Base-by-base conservation (phyloP, 108 stramenopile species). In the Skeletonema tropicum region DNA sequence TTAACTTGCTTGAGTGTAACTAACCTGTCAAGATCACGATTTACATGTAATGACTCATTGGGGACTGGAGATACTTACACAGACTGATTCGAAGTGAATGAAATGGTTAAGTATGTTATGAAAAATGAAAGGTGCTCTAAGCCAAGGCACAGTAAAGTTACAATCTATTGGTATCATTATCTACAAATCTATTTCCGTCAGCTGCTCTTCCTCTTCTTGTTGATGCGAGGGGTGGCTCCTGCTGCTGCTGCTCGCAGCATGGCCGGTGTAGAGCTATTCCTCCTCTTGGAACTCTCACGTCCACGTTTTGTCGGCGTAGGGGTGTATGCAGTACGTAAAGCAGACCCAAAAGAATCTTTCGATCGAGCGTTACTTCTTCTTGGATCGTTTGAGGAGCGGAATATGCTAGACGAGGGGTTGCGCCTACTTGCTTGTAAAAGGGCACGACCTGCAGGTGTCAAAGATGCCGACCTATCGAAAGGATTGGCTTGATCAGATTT, bases 361-460 rank as follows among this genome's bases (percentile, higher is more conserved):
- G 80, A 75, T 26, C 80, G 58, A 32, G 80, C 75, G 49, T 76
- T 49, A 39, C 17, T 58, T 42, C 32, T 38, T 9, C 55, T 38
- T 14, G 48, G n/a, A 26, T 49, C 66, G 58, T 23, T 70, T 25
- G 66, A 73, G 5, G 79, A 38, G 41, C 57, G 59, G 60, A 81
- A 81, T 46, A 81, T 75, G 15, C 80, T 19, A 7, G 72, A 68
- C 3, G 39, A 17, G 8, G 64, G 45, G 0, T 42, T 30, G 33
- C 57, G 41, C 42, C 11, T 74, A 15, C 13, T 74, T 8, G 77
- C 77, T 57, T 83, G 79, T 2, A 86, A 49, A 10, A 86, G 76
- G 48, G 86, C 74, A 26, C 83, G 76, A 29, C 79, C 86, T 6
- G 86, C 86, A 26, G 86, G 86, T 42, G 86, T 86, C 26, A 86